phyloP scores from a whole-genome alignment of 2,329 filamentous ascomycete species.

The Trichoderma aggressivum region DNA sequence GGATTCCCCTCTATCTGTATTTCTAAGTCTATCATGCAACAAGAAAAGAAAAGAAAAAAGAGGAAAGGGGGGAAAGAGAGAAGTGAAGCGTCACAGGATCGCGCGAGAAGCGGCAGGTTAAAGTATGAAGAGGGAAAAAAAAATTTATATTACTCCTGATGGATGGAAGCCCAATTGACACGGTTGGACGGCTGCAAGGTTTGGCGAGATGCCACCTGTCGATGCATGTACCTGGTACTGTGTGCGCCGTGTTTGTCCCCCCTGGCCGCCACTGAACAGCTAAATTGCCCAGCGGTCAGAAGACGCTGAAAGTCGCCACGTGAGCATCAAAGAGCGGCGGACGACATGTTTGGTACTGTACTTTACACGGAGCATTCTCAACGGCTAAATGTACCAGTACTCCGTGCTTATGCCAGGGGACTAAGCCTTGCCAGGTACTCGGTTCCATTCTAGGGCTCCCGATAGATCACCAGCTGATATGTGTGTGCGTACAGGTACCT shows the following conservation, averaged over 20 bases:
- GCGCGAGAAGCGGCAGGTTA: not conserved
- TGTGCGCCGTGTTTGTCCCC: not conserved
- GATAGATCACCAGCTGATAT: not conserved
- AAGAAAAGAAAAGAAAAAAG: not conserved
- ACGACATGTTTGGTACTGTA: not conserved
- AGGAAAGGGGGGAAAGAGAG: not conserved
- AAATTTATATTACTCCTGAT: conserved; percentile 5
- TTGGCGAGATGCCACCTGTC: not conserved
- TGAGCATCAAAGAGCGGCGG: not conserved
- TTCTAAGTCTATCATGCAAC: conserved; percentile 22
- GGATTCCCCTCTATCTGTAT: conserved; percentile 1
- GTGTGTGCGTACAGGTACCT: too few species aligned
- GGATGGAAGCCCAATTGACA: conserved; percentile 5
- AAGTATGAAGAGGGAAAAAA: not conserved
- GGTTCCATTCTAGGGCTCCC: not conserved
- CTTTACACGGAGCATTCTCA: not conserved
- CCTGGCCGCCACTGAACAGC: not conserved
- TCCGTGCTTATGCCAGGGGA: not conserved
- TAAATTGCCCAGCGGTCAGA: conserved; percentile 15
- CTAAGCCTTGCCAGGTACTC: not conserved
- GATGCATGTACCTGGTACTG: not conserved
- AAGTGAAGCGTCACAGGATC: not conserved
- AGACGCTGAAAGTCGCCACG: conserved; percentile 2
- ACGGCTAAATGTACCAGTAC: not conserved
- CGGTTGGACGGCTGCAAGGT: conserved; percentile 11